A percentile compares a stretch with the other conserved stretches of the same genome.
These are phyloP conservation scores for Hypholoma sublateritium DNA, from an alignment of 768 basidiomycete species.

Conservation along the genomic window DNA sequence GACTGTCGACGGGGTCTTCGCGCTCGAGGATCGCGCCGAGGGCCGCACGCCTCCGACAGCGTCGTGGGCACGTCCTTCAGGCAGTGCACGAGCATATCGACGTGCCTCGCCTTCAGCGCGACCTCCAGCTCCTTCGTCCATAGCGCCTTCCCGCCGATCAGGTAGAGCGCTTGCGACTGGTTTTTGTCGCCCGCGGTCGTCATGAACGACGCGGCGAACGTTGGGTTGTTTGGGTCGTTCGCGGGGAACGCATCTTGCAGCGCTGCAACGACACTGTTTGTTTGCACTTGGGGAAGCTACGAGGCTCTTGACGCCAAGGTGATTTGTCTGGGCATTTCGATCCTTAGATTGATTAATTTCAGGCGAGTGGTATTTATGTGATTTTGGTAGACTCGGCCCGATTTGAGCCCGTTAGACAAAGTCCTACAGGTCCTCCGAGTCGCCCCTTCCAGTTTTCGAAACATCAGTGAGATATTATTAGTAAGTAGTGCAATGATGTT, in stretches of 20 bases:
- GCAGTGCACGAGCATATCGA: slow-evolving; percentile 94
- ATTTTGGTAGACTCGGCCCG: too few relatives aligned
- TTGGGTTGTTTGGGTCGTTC: slow-evolving; percentile 26
- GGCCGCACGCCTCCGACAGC: slow-evolving; percentile 79
- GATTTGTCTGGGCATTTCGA: slow-evolving; percentile 46
- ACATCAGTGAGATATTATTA: too few relatives aligned
- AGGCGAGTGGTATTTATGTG: too few relatives aligned
- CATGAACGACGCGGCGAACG: slow-evolving; percentile 48
- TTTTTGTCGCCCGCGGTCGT: slow-evolving; percentile 86
- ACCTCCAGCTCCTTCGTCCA: slow-evolving; percentile 99
- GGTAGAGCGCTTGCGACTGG: slow-evolving; percentile 81
- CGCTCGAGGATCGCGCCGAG: slow-evolving; percentile 84
- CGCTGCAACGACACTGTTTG: slow-evolving; percentile 70
- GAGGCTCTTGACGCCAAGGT: slow-evolving; percentile 84
- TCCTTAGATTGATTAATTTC: not conserved
- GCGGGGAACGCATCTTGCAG: slow-evolving; percentile 60
- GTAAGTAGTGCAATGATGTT: too few relatives aligned
- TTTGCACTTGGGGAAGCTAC: slow-evolving; percentile 88
- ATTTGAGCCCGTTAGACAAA: too few relatives aligned
- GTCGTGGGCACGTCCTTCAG: slow-evolving; percentile 93
- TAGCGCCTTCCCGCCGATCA: slow-evolving; percentile 83
- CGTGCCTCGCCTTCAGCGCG: slow-evolving; percentile 62
- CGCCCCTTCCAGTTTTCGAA: too few relatives aligned
- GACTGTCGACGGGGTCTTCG: slow-evolving; percentile 85
- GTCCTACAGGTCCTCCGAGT: too few relatives aligned